These are phyloP conservation scores for Multifurca ochricompacta DNA, from an alignment of 768 basidiomycete genomes.

Conservation along the genomic window DNA sequence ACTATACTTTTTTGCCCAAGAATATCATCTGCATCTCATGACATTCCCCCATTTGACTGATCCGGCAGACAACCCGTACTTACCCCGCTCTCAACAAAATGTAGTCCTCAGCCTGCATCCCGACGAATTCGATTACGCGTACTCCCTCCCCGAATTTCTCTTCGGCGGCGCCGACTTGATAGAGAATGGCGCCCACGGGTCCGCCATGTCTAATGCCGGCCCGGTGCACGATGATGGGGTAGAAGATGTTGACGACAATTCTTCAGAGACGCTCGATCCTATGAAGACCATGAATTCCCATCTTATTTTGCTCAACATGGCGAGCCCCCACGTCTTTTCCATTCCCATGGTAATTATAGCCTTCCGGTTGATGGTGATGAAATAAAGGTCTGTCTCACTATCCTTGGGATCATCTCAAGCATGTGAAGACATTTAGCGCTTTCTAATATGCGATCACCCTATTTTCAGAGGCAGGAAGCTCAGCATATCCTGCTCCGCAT, in stretches of 20 bases:
- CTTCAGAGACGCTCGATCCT: constrained; percentile 37
- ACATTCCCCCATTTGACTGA: background rate
- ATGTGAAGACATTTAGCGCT: background rate
- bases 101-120: background rate
- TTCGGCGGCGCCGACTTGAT: background rate
- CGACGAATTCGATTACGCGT: background rate
- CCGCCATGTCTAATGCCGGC: background rate
- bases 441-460: background rate
- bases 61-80: constrained; percentile 13
- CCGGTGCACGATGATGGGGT: background rate
- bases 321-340: constrained; percentile 49
- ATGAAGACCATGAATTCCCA: constrained; percentile 45
- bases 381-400: constrained; percentile 44
- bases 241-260: constrained; percentile 34
- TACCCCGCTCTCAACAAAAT: constrained; percentile 2
- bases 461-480: constrained; percentile 13
- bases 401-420: background rate
- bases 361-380: constrained; percentile 67
- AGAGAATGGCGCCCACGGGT: background rate
- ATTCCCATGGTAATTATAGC: constrained; percentile 58
- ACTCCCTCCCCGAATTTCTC: background rate
- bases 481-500: constrained; percentile 24
- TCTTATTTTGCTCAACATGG: constrained; percentile 49
- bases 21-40: background rate
- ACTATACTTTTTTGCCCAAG: background rate